Base-by-base conservation (phyloP, 2,329 filamentous ascomycete genomes). In the Hypoxylon sp. region DNA sequence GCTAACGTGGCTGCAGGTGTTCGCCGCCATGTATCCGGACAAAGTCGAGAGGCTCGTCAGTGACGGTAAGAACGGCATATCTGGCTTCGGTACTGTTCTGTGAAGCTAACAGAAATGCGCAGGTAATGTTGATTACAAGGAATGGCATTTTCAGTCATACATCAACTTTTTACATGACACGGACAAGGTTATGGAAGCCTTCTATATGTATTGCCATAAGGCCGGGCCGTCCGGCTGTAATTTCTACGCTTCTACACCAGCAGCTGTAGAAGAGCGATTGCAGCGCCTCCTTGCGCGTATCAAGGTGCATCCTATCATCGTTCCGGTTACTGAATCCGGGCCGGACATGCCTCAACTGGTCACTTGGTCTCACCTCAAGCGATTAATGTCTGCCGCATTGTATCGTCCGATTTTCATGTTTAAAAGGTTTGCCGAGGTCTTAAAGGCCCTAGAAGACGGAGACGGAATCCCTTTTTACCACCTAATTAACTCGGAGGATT, bases 81-180 rank as follows among this genome's bases (percentile, higher is more conserved):
- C 1, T 24, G 5, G 20, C 32, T n/a, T 37, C 8, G 3, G 13
- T 4, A 10, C 6, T 22, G 10, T 20, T 30, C 2, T 39, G 6
- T 13, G 39, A 46, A 3, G 24, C 68, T 70, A 13, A 61, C 48
- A 26, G n/a, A 3, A 20, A 13, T 39, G 17, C 20, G 1, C 53
- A 74, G 73, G 82, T 24, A 84, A 84, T 50, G 81, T 83, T 13
- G 82, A 84, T 65, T 84, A 87, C 66, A 79, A 82, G 41, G 84
- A 85, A 68, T 87, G 83, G 84, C 82, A 79, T 58, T 75, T 78
- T 26, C 78, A 81, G 10, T 73, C 74, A 0, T 78, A 82, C 57
- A 74, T 78, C 64, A 81, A 81, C 63, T 85, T 84, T 53, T 70
- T 86, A 6, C 76, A 76, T n/a, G 83, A 88, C 68, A 81, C 83